Base-by-base conservation (phyloP, 2,329 filamentous ascomycete genomes). In the Fusarium azukiicola region DNA sequence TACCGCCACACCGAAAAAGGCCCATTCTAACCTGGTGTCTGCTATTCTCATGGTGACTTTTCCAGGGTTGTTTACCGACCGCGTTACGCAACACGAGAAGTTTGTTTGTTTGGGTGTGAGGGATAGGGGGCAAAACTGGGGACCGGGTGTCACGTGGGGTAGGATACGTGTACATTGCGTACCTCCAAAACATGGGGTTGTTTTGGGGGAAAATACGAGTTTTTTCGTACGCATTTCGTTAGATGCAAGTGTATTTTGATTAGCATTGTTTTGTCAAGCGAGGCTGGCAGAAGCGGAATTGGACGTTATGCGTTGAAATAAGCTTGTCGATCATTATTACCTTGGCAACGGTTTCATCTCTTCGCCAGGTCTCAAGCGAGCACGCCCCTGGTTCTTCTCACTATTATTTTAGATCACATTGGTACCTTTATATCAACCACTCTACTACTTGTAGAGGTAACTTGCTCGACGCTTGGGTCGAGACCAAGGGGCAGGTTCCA, bases 81-180 rank as follows among this genome's bases (percentile, higher is more conserved):
- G 40, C 36, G 54, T 58, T 40, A 58, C 54, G 52, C 38, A 58
- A 58, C 38, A 58, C 54, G 54, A 58, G 54, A 40, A 58, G n/a
- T 58, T 58, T 40, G 21, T 16, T n/a, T 32, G 21, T 32, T 32
- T 16, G 54, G 52, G 21, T 7, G 27, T 21, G n/a, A 21, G 54
- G 54, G 54, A 58, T 38, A 58, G 54, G 54, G 52, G 54, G 54
- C 54, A 58, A 58, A 58, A 58, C 54, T 58, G 54, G 54, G 38
- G 54, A 58, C 54, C 40, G 19, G 13, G n/a, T 36, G 54, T 58
- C 54, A 58, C 54, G 54, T 58, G 54, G 54, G 32, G 54, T 23
- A 38, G 36, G 54, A 23, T 58, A 58, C 54, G 54, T 58, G 54
- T n/a, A n/a, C 54, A 58, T 58, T 58, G 54, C 54, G 36, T 58